Conservation (phyloP, 495 filamentous ascomycete genomes). For the Trypethelium eluteriae region DNA sequence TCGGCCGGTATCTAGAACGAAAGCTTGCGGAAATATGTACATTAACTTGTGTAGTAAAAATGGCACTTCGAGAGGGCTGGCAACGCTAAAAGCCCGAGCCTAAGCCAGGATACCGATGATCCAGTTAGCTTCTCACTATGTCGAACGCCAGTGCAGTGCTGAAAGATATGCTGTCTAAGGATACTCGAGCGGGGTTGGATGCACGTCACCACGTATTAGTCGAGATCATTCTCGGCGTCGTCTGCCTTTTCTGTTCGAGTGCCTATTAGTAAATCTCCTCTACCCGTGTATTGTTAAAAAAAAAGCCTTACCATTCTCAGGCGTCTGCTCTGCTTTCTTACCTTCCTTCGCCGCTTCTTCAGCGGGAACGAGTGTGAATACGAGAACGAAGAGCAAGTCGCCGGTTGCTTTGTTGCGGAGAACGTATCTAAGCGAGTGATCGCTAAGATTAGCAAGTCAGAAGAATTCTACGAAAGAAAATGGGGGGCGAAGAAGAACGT, state of each 20-base stretch:
- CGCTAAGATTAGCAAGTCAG: constrained; percentile 37
- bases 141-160: background rate
- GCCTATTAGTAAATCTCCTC: too few relatives aligned
- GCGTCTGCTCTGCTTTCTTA: constrained; percentile 11
- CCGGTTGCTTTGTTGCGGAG: constrained; percentile 66
- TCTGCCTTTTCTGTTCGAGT: too few relatives aligned
- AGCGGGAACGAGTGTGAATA: constrained; percentile 63
- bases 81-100: too few relatives aligned
- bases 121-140: background rate
- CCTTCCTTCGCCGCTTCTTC: constrained; percentile 32
- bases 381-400: constrained; percentile 66
- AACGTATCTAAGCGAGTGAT: constrained; percentile 74
- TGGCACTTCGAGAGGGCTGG: too few relatives aligned
- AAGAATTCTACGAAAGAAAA: constrained; percentile 8
- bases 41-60: background rate
- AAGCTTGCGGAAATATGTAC: background rate
- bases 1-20: background rate
- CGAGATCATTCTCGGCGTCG: too few relatives aligned
- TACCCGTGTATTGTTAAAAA: too few relatives aligned
- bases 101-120: background rate
- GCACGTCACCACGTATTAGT: too few relatives aligned
- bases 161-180: background rate
- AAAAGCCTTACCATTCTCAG: background rate
- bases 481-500: background rate
- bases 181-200: background rate